Conservation (phyloP, 768 basidiomycete genomes). For the Podaxis sp. region DNA sequence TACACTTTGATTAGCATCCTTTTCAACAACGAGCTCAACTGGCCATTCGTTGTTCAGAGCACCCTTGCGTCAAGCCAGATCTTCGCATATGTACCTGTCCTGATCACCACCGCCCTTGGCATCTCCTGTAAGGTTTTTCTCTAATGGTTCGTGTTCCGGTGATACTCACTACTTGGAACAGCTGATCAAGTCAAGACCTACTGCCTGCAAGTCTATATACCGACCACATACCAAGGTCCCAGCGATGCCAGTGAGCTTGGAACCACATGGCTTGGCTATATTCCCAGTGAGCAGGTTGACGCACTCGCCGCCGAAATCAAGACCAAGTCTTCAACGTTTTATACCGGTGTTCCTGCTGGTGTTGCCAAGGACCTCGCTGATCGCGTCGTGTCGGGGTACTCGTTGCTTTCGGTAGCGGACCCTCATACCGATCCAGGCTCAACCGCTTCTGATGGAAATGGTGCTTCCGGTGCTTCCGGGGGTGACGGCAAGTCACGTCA, state of each 20-base stretch:
- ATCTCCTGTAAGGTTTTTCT: constrained; percentile 29
- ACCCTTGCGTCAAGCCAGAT: constrained; percentile 69
- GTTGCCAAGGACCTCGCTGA: constrained; percentile 58
- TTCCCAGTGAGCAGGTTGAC: constrained; percentile 56
- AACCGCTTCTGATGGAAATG: constrained; percentile 22
- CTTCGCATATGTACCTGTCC: constrained; percentile 64
- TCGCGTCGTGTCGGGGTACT: constrained; percentile 70
- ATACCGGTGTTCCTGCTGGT: constrained; percentile 44
- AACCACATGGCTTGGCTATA: constrained; percentile 73
- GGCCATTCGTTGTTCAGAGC: constrained; percentile 65
- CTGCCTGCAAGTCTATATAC: constrained; percentile 71
- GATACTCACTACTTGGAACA: constrained; percentile 17
- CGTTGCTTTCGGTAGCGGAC: constrained; percentile 47
- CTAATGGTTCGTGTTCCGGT: not conserved
- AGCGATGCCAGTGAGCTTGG: constrained; percentile 50
- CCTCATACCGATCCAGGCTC: constrained; percentile 26
- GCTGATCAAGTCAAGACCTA: constrained; percentile 40
- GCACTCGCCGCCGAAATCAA: constrained; percentile 67
- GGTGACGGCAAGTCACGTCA: constrained; percentile 51
- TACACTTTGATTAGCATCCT: constrained; percentile 62
- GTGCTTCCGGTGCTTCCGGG: constrained; percentile 29
- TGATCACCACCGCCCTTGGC: constrained; percentile 33
- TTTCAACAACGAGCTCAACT: constrained; percentile 59
- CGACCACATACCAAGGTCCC: constrained; percentile 50
- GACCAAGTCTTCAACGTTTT: constrained; percentile 60